Evolutionary conservation across 192 early-diverging fungal genomes (phyloP), one percentile per base, ranked within the genome.

Genomic region (Coemansia umbellata): DNA sequence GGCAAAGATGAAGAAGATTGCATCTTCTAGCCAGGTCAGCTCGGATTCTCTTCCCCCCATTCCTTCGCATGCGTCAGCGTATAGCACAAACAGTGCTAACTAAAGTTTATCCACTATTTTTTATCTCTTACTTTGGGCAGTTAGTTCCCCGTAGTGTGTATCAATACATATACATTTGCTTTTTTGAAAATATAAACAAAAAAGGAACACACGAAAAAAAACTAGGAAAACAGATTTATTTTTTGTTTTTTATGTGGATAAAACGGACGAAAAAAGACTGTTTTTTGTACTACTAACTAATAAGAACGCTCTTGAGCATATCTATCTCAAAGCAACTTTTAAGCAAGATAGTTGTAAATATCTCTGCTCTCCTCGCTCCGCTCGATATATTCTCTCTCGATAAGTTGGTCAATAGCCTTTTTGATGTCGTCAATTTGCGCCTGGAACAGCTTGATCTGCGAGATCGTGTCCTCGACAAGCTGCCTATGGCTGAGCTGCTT

Each of bases 321-420:
- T 50, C 11, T 19, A n/a, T n/a, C n/a, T n/a, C n/a, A n/a, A n/a
- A n/a, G n/a, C n/a, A n/a, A n/a, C 57, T 55, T 4, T 77, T 80
- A 88, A 15, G 90, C 87, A 11, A 90, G 79, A 60, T 94, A 96
- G 32, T 81, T 87, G 71, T 88, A 95, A 69, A 85, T 83, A 60
- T 95, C 89, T 54, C 84, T 85, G 41, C 84, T 80, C 33, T 80
- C 85, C 24, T 92, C 89, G 32, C 83, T 85, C 44, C 95, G 84
- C 78, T 94, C 92, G 53, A 97, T 79, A 50, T 90, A 98, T 74
- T 91, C 91, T 61, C 87, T 90, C 55, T 97, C 94, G 50, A 99
- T 68, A 33, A 97, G 74, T 24, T 87, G 83, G 59, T 97, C 94
- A 60, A 99, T 99, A 39, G 87, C 89, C 81, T 96, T 92, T 66